Conservation (phyloP, 176 grass and related monocot genomes). For the Cenchrus americanus region DNA sequence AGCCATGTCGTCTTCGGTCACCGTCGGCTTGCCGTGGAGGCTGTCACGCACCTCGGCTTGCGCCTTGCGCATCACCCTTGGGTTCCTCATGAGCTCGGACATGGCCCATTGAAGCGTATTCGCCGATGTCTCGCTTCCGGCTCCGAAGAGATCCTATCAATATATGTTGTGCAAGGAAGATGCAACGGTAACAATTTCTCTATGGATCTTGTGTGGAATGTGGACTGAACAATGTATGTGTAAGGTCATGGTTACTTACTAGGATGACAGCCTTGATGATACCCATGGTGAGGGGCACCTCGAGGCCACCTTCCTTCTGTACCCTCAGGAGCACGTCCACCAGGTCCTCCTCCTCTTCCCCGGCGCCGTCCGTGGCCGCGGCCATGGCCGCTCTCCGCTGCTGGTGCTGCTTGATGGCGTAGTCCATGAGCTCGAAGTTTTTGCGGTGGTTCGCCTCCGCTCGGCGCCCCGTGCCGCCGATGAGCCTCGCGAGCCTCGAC, state of each 20-base stretch:
- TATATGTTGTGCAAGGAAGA: not conserved
- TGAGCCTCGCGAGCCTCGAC: not conserved
- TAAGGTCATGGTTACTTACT: not conserved
- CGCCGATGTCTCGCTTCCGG: slow-evolving; percentile 33
- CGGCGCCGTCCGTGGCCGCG: not conserved
- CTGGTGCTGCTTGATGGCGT: slow-evolving; percentile 24
- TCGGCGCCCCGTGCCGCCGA: not conserved
- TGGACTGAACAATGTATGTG: too few relatives aligned
- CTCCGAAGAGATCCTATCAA: slow-evolving; percentile 43
- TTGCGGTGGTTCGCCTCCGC: not conserved
- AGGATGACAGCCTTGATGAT: slow-evolving; percentile 28
- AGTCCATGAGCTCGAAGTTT: slow-evolving; percentile 8
- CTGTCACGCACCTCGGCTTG: slow-evolving; percentile 15
- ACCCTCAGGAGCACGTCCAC: slow-evolving; percentile 40
- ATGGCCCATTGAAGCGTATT: slow-evolving; percentile 43
- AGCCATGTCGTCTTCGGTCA: not conserved
- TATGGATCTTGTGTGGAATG: not conserved
- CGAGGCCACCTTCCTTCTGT: slow-evolving; percentile 33
- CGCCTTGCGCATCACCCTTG: slow-evolving; percentile 7
- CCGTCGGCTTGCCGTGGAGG: not conserved
- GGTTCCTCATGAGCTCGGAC: slow-evolving; percentile 28
- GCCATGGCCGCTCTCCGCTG: not conserved
- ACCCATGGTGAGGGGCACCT: slow-evolving; percentile 41
- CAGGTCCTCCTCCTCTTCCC: not conserved
- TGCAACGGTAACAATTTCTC: too few relatives aligned